A percentile compares a stretch with the other conserved stretches of the same genome.
These are phyloP conservation scores for Crithidia expoeki DNA, from an alignment of 208 protist genomes.

Conservation along the genomic window DNA sequence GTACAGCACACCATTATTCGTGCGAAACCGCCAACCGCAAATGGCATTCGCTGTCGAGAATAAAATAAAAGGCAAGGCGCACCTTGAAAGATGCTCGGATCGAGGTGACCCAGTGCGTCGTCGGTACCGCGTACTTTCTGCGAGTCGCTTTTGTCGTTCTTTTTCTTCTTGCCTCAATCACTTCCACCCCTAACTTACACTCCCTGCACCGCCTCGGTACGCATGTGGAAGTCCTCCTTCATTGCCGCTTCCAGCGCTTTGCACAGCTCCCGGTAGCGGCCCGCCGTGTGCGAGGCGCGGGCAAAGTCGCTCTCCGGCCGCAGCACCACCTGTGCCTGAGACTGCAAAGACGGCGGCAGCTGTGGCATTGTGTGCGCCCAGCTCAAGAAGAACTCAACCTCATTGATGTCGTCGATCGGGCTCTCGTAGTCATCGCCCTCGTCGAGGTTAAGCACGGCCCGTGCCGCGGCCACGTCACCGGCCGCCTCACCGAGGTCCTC, in stretches of 20 bases:
- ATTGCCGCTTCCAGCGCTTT: conserved; percentile 57
- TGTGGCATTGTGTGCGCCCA: conserved; percentile 37
- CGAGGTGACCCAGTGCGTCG: too few species aligned
- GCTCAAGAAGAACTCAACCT: conserved; percentile 62
- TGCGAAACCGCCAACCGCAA: too few species aligned
- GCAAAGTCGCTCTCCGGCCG: conserved; percentile 48
- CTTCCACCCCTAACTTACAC: conserved; percentile 2
- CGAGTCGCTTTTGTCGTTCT: too few species aligned
- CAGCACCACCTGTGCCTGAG: conserved; percentile 27
- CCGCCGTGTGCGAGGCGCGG: conserved; percentile 46
- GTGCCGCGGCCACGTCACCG: conserved; percentile 7
- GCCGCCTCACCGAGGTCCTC: conserved; percentile 27
- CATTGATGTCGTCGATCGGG: conserved; percentile 88
- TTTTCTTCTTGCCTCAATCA: too few species aligned
- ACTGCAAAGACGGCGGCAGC: conserved; percentile 22
- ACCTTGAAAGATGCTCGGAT: too few species aligned
- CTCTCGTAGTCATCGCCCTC: conserved; percentile 89
- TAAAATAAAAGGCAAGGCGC: too few species aligned
- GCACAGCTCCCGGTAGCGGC: conserved; percentile 55
- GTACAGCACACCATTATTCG: too few species aligned
- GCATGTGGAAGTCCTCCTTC: conserved; percentile 51
- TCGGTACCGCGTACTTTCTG: too few species aligned
- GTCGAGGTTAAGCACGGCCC: conserved; percentile 44
- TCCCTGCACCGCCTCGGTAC: conserved; percentile 26
- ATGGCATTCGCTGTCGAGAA: too few species aligned